Base-by-base conservation (phyloP, 2,329 filamentous ascomycete genomes). In the Berkeleyomyces basicola region DNA sequence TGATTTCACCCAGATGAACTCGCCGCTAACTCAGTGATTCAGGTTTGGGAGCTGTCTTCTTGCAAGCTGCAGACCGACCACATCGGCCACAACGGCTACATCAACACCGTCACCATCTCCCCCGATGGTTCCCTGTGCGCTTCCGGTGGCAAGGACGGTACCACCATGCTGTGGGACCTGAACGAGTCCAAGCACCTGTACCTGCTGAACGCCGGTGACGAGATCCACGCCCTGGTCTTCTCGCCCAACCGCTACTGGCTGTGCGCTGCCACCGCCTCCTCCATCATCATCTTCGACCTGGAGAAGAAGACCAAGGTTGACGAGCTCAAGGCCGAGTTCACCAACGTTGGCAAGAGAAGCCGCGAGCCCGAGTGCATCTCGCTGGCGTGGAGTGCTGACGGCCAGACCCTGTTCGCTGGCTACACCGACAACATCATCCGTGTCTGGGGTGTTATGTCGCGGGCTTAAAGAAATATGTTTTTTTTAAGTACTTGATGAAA, bases 281-380 rank as follows among this genome's bases (percentile, higher is more conserved):
- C 85, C 84, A 97, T 99, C 85, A 96, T 96, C 85, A 97, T 99
- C 84, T 99, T 99, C 82, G 93, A 99, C 75, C 86, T 99, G 71
- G 93, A 99, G 90, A 99, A 99, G 91, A 99, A 99, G 91, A 95
- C 87, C 87, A 97, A 96, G 88, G 92, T 97, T 75, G 92, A 97
- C 73, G 93, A 97, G 86, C 86, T 99, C 78, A 93, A 99, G 78
- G 96, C 93, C 82, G 82, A 90, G 74, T 95, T 91, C 81, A 80
- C 88, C 73, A 84, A 90, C 76, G 87, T 90, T 76, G 89, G 91
- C 82, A 96, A 96, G 90, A 97, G 97, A 90, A 90, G 87, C 85
- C 86, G 91, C 76, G 92, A 96, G 80, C 93, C 93, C 72, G 92
- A 97, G 86, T 97, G 92, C 78, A 86, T 99, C 74, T 90, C 84